Evolutionary conservation across 768 basidiomycete species (phyloP).

Genomic region (Daedaleopsis sinensis): DNA sequence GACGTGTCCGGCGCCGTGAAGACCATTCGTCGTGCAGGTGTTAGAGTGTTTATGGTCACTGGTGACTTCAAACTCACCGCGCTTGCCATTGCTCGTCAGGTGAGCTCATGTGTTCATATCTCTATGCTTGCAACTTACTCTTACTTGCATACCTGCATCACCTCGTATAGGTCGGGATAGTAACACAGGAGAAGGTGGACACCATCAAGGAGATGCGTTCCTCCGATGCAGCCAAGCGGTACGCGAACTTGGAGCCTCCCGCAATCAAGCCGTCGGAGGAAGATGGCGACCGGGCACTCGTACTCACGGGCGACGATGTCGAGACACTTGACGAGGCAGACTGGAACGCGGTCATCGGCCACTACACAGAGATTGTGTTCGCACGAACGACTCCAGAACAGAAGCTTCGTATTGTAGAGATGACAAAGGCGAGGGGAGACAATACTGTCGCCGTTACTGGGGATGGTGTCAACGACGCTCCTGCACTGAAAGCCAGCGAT

Average conservation of each 20-base stretch:
- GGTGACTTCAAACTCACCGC: constrained; percentile 65
- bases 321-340: constrained; percentile 38
- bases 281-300: constrained; percentile 41
- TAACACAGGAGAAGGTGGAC: constrained; percentile 42
- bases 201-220: constrained; percentile 34
- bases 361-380: constrained; percentile 57
- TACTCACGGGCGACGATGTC: constrained; percentile 49
- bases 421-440: constrained; percentile 53
- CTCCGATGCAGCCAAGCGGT: constrained; percentile 21
- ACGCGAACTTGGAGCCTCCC: constrained; percentile 16
- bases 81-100: constrained; percentile 62
- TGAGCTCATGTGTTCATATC: constrained; percentile 51
- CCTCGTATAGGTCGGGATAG: constrained; percentile 41
- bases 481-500: constrained; percentile 61
- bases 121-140: constrained; percentile 25
- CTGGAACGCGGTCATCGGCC: constrained; percentile 43
- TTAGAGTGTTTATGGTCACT: constrained; percentile 66
- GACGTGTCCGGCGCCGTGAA: constrained; percentile 57
- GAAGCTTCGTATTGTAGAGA: constrained; percentile 65
- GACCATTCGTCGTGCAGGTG: constrained; percentile 56
- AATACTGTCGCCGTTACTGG: constrained; percentile 67
- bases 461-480: constrained; percentile 66
- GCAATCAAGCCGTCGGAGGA: constrained; percentile 41
- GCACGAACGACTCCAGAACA: constrained; percentile 66
- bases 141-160: background rate